Evolutionary conservation across 192 early-diverging fungal species (phyloP).

Genomic region (Podila horticola): DNA sequence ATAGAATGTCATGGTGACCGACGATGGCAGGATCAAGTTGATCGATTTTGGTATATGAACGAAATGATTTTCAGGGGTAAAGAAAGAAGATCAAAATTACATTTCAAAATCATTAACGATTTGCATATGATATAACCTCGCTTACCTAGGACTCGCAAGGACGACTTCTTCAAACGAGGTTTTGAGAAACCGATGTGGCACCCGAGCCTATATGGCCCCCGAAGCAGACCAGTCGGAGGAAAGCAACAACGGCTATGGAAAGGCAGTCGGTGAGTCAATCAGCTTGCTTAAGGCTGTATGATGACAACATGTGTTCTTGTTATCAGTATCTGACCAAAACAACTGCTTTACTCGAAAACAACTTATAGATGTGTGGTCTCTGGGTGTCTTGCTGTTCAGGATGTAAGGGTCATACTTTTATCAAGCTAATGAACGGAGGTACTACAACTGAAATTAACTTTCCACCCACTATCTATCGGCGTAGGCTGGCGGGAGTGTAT

Average conservation of each 20-base stretch:
- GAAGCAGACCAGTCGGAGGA: conserved; percentile 13
- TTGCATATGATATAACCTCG: neutral
- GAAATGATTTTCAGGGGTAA: neutral
- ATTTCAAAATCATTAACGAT: too few relatives aligned
- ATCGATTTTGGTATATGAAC: conserved; percentile 42
- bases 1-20: conserved; percentile 40
- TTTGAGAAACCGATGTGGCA: conserved; percentile 20
- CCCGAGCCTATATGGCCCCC: conserved; percentile 31
- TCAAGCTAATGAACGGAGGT: neutral
- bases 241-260: conserved; percentile 27
- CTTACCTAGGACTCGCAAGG: conserved; percentile 31
- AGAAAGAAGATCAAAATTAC: too few relatives aligned
- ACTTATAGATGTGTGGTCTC: conserved; percentile 34
- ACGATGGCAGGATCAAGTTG: conserved; percentile 1
- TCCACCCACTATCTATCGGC: neutral
- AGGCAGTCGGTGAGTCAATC: conserved; percentile 9
- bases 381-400: conserved; percentile 32
- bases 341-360: neutral
- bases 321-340: neutral
- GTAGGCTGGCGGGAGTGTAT: conserved; percentile 18
- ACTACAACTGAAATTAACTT: too few relatives aligned
- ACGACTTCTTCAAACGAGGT: neutral
- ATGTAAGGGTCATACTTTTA: conserved; percentile 22
- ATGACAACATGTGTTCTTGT: too few relatives aligned
- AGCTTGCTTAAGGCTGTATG: too few relatives aligned